Percentiles rank a stretch among this genome's conserved stretches.
Evolutionary conservation across 495 filamentous ascomycete species (phyloP).

Genomic region (Neurospora africana): DNA sequence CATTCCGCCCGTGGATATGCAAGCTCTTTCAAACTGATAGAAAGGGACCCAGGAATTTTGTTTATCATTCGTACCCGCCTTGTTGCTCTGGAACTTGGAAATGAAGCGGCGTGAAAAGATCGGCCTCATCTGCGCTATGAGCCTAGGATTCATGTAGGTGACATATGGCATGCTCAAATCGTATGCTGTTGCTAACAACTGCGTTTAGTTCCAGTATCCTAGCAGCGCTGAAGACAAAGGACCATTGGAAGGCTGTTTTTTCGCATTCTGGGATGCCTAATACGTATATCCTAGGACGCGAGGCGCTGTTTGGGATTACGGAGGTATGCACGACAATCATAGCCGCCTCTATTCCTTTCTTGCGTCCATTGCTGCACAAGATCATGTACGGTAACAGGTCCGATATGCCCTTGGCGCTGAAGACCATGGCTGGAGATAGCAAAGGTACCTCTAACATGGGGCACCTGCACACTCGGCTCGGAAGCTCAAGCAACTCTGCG

Average conservation of each 20-base stretch:
- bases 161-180: not conserved
- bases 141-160: not conserved
- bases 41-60: not conserved
- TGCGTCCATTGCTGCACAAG: not conserved
- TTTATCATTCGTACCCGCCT: not conserved
- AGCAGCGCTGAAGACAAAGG: not conserved
- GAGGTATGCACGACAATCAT: not conserved
- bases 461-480: not conserved
- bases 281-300: not conserved
- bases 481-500: not conserved
- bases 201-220: not conserved
- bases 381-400: not conserved
- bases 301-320: not conserved
- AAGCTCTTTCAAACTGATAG: not conserved
- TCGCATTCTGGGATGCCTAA: not conserved
- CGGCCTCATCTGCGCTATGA: not conserved
- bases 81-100: not conserved
- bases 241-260: not conserved
- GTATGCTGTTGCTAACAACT: not conserved
- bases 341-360: not conserved
- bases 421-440: not conserved
- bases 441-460: not conserved
- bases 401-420: not conserved
- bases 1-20: not conserved
- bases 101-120: not conserved